Conservation (phyloP, 192 early-diverging fungal species). For the Diversispora eburnea region DNA sequence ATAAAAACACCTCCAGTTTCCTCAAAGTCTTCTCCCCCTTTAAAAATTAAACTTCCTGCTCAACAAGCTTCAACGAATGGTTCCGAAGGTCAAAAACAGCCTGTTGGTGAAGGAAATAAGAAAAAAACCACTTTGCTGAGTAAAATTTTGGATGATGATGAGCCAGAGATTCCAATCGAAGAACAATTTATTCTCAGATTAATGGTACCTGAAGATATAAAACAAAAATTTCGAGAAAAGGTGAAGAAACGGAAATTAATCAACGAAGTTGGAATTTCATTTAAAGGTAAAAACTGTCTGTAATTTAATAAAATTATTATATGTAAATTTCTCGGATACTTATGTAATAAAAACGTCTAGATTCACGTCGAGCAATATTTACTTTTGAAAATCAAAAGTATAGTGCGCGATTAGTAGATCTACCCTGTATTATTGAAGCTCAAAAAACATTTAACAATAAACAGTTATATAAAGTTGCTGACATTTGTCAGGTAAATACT, state of each 20-base stretch:
- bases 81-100: too few species aligned
- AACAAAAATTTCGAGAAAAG: constrained; percentile 40
- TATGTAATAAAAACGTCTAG: constrained; percentile 29
- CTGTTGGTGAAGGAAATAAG: background rate
- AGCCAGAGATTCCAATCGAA: constrained; percentile 70
- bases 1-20: background rate
- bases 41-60: background rate
- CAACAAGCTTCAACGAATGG: background rate
- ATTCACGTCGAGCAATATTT: constrained; percentile 59
- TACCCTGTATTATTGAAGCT: constrained; percentile 82
- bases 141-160: constrained; percentile 35
- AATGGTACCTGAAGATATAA: constrained; percentile 51
- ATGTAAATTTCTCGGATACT: too few species aligned
- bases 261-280: constrained; percentile 28
- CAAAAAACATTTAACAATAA: constrained; percentile 84
- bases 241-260: constrained; percentile 16
- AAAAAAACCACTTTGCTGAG: background rate
- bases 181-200: constrained; percentile 81
- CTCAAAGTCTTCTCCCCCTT: background rate
- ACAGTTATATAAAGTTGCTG: constrained; percentile 81
- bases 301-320: background rate
- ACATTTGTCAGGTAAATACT: constrained; percentile 72
- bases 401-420: constrained; percentile 69
- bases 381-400: constrained; percentile 51
- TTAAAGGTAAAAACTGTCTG: constrained; percentile 34